Base-by-base conservation (phyloP, 2,329 filamentous ascomycete genomes). In the Cercospora brassicicola region DNA sequence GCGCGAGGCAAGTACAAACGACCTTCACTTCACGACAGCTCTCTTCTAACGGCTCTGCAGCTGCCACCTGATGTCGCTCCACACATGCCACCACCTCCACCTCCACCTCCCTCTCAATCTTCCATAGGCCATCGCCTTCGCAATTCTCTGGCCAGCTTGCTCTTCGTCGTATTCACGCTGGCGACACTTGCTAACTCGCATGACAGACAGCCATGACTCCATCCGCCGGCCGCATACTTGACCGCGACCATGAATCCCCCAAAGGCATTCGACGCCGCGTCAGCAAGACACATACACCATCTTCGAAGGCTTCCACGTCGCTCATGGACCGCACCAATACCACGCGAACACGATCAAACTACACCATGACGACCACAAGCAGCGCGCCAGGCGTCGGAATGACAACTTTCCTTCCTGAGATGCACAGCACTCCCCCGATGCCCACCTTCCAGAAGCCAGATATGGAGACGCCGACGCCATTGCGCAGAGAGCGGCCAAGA, bases 401-500 rank as follows among this genome's bases (percentile, higher is more conserved):
- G 48, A 73, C 67, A 26, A 72, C 67, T 7, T 76, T 76, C 67
- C 67, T 76, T 15, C 74, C 74, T 9, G 73, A 75, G 55, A 67
- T 76, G 11, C 61, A 73, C 71, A 75, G 73, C 71, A 76, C 74
- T 15, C 74, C 74, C 10, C 74, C 74, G 7, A 75, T 76, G 73
- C 74, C 74, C 5, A 75, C 73, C 18, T 73, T 76, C 63, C 74
- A 75, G 66, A 75, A 75, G 66, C 72, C 72, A n/a, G 57, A 56
- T 33, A 66, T 71, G 66, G 48, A 42, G n/a, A 64, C 65, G 20
- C 67, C 67, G 15, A 65, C 59, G 23, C 63, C 66, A 39, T 36
- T 61, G 23, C 53, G 62, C 28, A 53, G 63, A 9, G 53, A 48
- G 56, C 62, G 62, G 20, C 45, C 56, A 7, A 62, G 56, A 13